Base-by-base conservation (phyloP, 1,284 basidiomycete species). In the Trichosporon ovoides region DNA sequence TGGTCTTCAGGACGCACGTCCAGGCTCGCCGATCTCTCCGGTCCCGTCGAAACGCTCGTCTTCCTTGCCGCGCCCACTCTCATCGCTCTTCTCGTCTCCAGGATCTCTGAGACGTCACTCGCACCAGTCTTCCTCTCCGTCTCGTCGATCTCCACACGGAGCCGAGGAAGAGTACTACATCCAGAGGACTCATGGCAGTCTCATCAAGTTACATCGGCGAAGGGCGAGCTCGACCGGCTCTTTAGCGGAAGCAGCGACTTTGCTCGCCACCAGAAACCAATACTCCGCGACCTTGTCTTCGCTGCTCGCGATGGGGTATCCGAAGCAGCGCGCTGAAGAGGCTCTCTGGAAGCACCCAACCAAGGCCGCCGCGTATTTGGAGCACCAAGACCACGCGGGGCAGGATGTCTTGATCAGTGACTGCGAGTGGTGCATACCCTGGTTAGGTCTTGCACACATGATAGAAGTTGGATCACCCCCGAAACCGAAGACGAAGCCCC, bases 351-450 rank as follows among this genome's bases (percentile, higher is more conserved):
- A 48, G 43, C 43, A 48, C 28, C 43, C 43, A 22, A 48, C 22
- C 14, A 48, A 28, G n/a, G 43, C 43, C 3, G 43, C 43, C 24
- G 43, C 43, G 7, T 48, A 48, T n/a, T 24, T 48, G 43, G 43
- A 48, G 28, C 43, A 48, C 28, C 43, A 48, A 19, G 43, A 48
- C 24, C 43, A 48, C n/a, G 43, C 43, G 7, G 24, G 43, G 1
- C 43, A 48, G 10, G 43, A 48, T 24, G n/a, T 48, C 16, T 48
- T 48, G 22, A 18, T 48, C 7, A 18, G 14, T 14, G 43, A 48
- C 22, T 48, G 43, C 43, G 43, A 48, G n/a, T 48, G 43, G 43
- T 48, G 43, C 24, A 48, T 48, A n/a, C 43, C 43, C 13, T 48
- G 43, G 43, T 48, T 48, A 48, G 43, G 43, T 9, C 24, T 48